These are phyloP conservation scores for Hydrangea macrophylla DNA, from an alignment of 148 eudicot species.

Conservation along the genomic window DNA sequence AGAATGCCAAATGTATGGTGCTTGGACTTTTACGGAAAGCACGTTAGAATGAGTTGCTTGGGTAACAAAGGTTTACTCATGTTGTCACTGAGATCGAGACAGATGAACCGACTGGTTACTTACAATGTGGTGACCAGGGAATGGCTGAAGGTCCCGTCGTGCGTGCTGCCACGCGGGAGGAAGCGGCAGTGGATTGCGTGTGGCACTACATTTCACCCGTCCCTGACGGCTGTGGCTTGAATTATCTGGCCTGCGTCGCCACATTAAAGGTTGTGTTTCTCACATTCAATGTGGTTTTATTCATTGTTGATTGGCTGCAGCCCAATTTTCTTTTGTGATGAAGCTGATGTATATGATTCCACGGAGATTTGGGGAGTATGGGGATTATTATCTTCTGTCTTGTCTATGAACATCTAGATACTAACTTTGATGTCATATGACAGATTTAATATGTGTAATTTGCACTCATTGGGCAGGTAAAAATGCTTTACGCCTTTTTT, in stretches of 20 bases:
- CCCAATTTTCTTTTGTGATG: neutral
- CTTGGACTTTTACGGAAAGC: constrained; percentile 99
- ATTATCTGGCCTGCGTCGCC: neutral
- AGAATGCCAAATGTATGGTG: constrained; percentile 99
- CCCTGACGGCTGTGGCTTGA: constrained; percentile 64
- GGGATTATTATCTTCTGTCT: neutral
- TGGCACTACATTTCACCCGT: constrained; percentile 83
- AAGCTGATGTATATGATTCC: neutral
- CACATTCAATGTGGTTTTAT: neutral
- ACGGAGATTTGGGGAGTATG: neutral
- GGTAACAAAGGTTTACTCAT: constrained; percentile 89
- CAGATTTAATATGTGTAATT: neutral
- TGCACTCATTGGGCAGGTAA: neutral
- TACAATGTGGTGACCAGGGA: constrained; percentile 59
- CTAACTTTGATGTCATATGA: neutral
- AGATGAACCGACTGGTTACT: constrained; percentile 74
- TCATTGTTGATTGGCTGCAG: neutral
- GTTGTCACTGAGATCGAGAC: constrained; percentile 80
- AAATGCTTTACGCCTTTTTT: neutral
- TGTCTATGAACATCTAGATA: neutral
- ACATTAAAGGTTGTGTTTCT: neutral
- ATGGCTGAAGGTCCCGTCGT: constrained; percentile 77
- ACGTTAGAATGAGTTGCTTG: constrained; percentile 82
- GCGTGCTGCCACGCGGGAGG: constrained; percentile 55
- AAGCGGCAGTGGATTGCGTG: constrained; percentile 79